These are phyloP conservation scores for Camellia sinensis DNA, from an alignment of 148 eudicot genomes.

Conservation along the genomic window DNA sequence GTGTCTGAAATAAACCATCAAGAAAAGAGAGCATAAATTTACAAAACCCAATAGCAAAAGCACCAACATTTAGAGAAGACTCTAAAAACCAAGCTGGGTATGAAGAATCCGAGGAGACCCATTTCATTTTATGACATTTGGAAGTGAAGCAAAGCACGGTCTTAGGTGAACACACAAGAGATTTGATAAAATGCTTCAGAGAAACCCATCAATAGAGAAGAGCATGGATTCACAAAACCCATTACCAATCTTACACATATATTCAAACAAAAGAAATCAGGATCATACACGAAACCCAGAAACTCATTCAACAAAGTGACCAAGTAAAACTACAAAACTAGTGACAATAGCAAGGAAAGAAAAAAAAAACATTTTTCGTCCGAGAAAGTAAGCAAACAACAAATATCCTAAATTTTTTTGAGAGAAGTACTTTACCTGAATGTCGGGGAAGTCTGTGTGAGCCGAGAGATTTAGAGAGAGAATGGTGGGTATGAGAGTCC, in stretches of 20 bases:
- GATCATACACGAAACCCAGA: background rate
- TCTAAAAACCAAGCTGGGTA: background rate
- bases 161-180: background rate
- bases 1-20: background rate
- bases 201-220: background rate
- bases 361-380: background rate
- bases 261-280: background rate
- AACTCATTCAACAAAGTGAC: conserved; percentile 11
- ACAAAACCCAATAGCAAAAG: too few relatives aligned
- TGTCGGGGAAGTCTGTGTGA: background rate
- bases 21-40: background rate
- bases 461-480: background rate
- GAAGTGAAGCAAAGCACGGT: background rate
- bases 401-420: background rate
- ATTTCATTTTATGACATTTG: conserved; percentile 5
- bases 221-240: background rate
- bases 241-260: background rate
- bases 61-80: background rate
- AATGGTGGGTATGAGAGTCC: conserved; percentile 12
- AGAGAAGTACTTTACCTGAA: conserved; percentile 18
- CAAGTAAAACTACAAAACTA: background rate
- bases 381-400: background rate
- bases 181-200: conserved; percentile 1
- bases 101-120: background rate
- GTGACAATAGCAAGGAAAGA: background rate